A percentile compares a stretch with the other conserved stretches of the same genome.
Conservation (phyloP, 495 filamentous ascomycete genomes). For the Penicillium lividum region DNA sequence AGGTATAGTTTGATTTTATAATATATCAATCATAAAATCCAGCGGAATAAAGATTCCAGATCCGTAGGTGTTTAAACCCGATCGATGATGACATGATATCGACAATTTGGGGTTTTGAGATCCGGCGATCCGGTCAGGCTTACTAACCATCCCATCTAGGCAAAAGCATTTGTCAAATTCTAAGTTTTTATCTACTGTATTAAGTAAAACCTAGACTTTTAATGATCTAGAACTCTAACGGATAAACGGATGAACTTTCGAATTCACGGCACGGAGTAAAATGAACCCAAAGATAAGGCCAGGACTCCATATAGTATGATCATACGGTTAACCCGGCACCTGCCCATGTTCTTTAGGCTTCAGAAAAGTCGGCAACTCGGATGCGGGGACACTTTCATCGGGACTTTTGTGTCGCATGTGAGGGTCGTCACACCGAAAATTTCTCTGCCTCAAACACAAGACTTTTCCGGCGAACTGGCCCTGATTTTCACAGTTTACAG, state of each 20-base stretch:
- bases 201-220: too few relatives aligned
- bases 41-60: conserved; percentile 1
- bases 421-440: conserved; percentile 5
- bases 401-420: conserved; percentile 8
- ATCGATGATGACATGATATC: conserved; percentile 35
- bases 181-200: too few relatives aligned
- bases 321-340: conserved; percentile 1
- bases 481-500: neutral
- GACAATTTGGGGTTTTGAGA: conserved; percentile 12
- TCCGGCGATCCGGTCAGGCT: conserved; percentile 30
- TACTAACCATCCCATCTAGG: neutral
- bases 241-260: too few relatives aligned
- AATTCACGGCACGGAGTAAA: too few relatives aligned
- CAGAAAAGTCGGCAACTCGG: neutral
- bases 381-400: conserved; percentile 12
- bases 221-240: too few relatives aligned
- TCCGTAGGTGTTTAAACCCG: conserved; percentile 9
- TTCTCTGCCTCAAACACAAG: too few relatives aligned
- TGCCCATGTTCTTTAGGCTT: too few relatives aligned
- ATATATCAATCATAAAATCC: neutral
- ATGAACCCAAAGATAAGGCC: too few relatives aligned
- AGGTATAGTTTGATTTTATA: neutral
- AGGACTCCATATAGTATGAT: too few relatives aligned
- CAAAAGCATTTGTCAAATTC: too few relatives aligned
- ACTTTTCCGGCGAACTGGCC: neutral